Percentiles rank a stretch among this genome's conserved stretches.
These are phyloP conservation scores for Priceomyces carsonii DNA, from an alignment of 805 yeast species.

Conservation along the genomic window DNA sequence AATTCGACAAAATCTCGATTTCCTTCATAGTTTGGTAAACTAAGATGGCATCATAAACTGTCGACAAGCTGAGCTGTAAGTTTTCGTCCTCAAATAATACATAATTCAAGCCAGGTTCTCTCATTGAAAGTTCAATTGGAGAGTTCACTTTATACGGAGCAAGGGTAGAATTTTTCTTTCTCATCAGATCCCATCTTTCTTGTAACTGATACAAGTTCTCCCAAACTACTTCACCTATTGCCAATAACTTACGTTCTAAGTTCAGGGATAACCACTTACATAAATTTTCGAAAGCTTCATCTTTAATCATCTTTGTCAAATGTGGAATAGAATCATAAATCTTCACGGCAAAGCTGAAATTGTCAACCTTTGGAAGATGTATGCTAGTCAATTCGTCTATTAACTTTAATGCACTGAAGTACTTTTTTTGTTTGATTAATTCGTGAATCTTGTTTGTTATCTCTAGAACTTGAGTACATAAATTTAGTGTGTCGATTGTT, in stretches of 20 bases:
- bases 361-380: conserved; percentile 68
- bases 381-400: conserved; percentile 71
- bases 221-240: conserved; percentile 58
- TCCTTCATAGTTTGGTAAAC: conserved; percentile 78
- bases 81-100: conserved; percentile 48
- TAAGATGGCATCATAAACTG: conserved; percentile 78
- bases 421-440: conserved; percentile 68
- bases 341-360: conserved; percentile 72
- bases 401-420: conserved; percentile 83
- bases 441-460: conserved; percentile 84
- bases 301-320: conserved; percentile 68
- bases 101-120: conserved; percentile 54
- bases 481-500: conserved; percentile 65
- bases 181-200: conserved; percentile 56
- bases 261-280: conserved; percentile 63
- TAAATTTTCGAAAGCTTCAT: conserved; percentile 67
- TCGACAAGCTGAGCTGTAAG: conserved; percentile 56
- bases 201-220: conserved; percentile 58
- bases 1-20: conserved; percentile 56
- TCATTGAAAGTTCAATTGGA: conserved; percentile 76
- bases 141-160: conserved; percentile 73
- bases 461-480: conserved; percentile 80
- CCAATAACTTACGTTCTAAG: conserved; percentile 59
- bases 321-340: conserved; percentile 77
- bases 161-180: conserved; percentile 39